Evolutionary conservation across 164 flowering plant genomes (phyloP).

Genomic region (Liriodendron chinense): DNA sequence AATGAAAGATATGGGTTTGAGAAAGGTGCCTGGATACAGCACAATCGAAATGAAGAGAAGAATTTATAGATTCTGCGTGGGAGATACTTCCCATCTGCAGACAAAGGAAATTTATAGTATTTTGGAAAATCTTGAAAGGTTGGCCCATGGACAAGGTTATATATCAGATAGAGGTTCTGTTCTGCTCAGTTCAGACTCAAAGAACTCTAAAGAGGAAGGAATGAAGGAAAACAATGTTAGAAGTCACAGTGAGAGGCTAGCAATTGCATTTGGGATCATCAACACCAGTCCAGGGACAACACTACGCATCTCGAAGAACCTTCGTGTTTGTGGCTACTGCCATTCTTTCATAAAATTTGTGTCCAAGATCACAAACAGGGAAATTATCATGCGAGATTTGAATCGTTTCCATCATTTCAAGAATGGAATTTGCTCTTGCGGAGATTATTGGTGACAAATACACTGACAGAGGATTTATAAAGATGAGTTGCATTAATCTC

Average conservation of each 20-base stretch:
- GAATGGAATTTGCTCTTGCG: conserved; percentile 29
- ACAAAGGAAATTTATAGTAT: conserved; percentile 27
- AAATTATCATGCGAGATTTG: conserved; percentile 33
- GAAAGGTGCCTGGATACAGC: conserved; percentile 69
- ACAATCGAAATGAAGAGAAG: conserved; percentile 40
- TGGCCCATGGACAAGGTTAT: conserved; percentile 24
- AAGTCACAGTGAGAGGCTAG: conserved; percentile 32
- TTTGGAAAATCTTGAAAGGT: conserved; percentile 23
- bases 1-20: conserved; percentile 49
- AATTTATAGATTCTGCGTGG: conserved; percentile 37
- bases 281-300: conserved; percentile 21
- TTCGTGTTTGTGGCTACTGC: conserved; percentile 20
- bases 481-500: too few relatives aligned
- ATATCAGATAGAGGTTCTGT: conserved; percentile 7
- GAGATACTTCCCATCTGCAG: conserved; percentile 31
- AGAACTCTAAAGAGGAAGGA: not conserved
- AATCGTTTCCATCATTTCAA: conserved; percentile 32
- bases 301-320: conserved; percentile 22
- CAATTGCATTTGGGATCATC: conserved; percentile 31
- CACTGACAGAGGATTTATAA: not conserved
- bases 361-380: conserved; percentile 28
- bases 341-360: conserved; percentile 22
- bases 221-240: conserved; percentile 9
- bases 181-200: not conserved
- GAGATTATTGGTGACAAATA: conserved; percentile 26